These are phyloP conservation scores for Phytopythium ostracodes DNA, from an alignment of 352 stramenopile species.

Conservation along the genomic window DNA sequence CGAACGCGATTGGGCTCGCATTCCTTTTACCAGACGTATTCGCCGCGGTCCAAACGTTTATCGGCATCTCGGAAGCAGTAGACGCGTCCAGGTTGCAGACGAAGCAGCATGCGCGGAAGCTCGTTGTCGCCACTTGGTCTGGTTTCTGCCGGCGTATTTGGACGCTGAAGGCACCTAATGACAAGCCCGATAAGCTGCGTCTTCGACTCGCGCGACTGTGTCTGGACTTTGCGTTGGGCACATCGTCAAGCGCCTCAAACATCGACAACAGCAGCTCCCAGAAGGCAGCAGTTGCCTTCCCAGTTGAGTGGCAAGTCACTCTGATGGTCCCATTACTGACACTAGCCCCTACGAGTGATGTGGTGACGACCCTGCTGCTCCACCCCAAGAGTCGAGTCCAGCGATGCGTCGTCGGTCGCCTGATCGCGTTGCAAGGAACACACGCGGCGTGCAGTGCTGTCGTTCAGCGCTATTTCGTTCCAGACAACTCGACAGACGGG, in stretches of 20 bases:
- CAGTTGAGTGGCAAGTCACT: constrained; percentile 39
- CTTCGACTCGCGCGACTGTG: constrained; percentile 39
- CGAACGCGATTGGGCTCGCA: constrained; percentile 37
- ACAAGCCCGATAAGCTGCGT: constrained; percentile 21
- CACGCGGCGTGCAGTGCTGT: neutral
- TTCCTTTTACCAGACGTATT: constrained; percentile 49
- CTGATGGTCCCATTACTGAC: constrained; percentile 34
- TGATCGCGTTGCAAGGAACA: constrained; percentile 3
- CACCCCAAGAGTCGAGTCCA: constrained; percentile 49
- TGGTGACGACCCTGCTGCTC: constrained; percentile 29
- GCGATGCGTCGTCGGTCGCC: constrained; percentile 11
- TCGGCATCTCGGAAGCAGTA: constrained; percentile 15
- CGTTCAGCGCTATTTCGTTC: neutral
- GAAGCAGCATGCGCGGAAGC: constrained; percentile 8
- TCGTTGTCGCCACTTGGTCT: constrained; percentile 28
- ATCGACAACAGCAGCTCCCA: constrained; percentile 1
- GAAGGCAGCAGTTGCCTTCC: neutral
- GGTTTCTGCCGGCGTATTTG: constrained; percentile 40
- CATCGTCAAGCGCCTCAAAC: constrained; percentile 9
- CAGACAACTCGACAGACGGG: neutral
- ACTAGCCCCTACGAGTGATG: constrained; percentile 10
- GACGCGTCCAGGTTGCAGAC: constrained; percentile 3
- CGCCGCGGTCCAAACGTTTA: constrained; percentile 26
- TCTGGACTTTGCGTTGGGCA: constrained; percentile 53
- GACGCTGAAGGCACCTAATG: constrained; percentile 1